A percentile compares a stretch with the other conserved stretches of the same genome.
Conservation (phyloP, 2,329 filamentous ascomycete genomes). For the Neonectria hederae region DNA sequence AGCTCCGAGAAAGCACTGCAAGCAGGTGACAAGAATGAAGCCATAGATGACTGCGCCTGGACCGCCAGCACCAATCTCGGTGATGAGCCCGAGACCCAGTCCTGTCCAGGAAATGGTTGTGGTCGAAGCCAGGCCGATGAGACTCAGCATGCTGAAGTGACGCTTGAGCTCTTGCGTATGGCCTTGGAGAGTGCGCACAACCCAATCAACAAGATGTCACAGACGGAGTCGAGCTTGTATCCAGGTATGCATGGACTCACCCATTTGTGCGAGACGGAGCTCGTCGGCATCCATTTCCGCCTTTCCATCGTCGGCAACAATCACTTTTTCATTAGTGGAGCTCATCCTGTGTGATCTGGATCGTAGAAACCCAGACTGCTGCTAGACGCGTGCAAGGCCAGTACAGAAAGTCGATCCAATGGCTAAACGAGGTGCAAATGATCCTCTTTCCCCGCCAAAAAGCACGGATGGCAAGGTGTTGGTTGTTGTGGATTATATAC, state of each 20-base stretch:
- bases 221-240: not conserved
- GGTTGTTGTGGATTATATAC: not conserved
- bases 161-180: constrained; percentile 60
- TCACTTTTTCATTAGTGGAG: constrained; percentile 11
- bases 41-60: constrained; percentile 61
- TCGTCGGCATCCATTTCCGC: constrained; percentile 48
- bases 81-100: constrained; percentile 55
- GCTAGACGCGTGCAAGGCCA: not conserved
- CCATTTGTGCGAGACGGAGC: constrained; percentile 55
- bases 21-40: constrained; percentile 57
- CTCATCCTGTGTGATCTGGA: not conserved
- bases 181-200: constrained; percentile 40
- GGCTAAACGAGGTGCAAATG: too few relatives aligned
- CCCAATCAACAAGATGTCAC: not conserved
- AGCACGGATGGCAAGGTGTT: constrained; percentile 9
- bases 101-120: constrained; percentile 62
- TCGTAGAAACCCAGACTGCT: not conserved
- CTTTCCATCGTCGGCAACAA: constrained; percentile 13
- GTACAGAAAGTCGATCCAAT: too few relatives aligned
- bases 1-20: constrained; percentile 56
- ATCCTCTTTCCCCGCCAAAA: constrained; percentile 6
- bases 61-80: constrained; percentile 58
- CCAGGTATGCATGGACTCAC: constrained; percentile 36
- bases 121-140: constrained; percentile 59
- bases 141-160: constrained; percentile 57